Base-by-base conservation (phyloP, 2,329 filamentous ascomycete genomes). In the Samsoniella hepiali region DNA sequence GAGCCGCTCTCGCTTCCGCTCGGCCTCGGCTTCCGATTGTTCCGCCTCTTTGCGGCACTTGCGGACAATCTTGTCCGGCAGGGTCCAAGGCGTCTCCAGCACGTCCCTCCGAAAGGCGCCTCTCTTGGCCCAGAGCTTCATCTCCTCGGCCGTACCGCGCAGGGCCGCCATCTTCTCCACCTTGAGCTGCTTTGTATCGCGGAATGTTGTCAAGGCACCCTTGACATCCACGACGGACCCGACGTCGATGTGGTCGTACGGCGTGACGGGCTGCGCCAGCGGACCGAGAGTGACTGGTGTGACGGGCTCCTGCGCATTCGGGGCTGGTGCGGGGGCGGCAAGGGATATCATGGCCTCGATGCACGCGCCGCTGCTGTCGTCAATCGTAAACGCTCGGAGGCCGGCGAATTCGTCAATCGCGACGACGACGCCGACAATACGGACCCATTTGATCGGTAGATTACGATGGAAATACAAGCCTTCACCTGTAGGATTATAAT, bases 361-460 rank as follows among this genome's bases (percentile, higher is more conserved):
- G 63, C 82, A 86, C 31, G 74, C 74, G 15, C 87, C 87, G 67
- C 84, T 88, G 71, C 86, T 84, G 72, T 90, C 87, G 68, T 90
- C 87, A n/a, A 90, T 72, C 2, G 82, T 87, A 68, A 82, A 86
- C 47, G 84, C 75, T 51, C 77, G 78, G 42, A 77, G 77, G 42
- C 74, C 75, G 42, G 69, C 66, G 63, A 78, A 82, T 29, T 86
- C 80, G 66, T 86, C 82, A 42, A 86, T 75, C 13, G 83, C 84
- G 62, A 93, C 87, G 29, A 94, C 82, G 9, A 92, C 75, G 36
- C 91, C 91, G 8, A 87, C 82, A 38, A 93, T 74, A 65, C 88
- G 87, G 60, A 91, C 84, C 84, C 88, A 93, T 81, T 87, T 86
- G 68, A 94, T 86, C 0, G 91, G 91, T 68, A 93, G 86, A 73